Base-by-base conservation (phyloP, 345 rosid genomes). In the Boechera retrofracta region DNA sequence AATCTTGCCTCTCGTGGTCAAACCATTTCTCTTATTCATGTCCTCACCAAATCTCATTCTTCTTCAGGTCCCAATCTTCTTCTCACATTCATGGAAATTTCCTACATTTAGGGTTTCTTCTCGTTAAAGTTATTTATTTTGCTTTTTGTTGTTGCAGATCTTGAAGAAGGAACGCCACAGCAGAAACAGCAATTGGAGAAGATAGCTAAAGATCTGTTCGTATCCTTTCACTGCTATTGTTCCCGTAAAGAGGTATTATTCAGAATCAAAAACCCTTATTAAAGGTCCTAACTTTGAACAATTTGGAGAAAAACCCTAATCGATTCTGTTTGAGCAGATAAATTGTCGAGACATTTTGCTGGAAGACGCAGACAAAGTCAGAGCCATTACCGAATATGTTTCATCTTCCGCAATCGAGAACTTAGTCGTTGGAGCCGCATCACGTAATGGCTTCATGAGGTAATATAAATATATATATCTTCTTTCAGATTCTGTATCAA, bases 151-250 rank as follows among this genome's bases (percentile, higher is more conserved):
- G 10, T 49, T 65, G 63, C 31, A 72, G 81, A 78, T 72, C 21
- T 42, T 52, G 77, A 67, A 21, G 81, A 78, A 24, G 64, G 35
- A 67, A 72, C 77, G 0, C 77, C 81, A 51, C 73, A 78, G 0
- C 77, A 72, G 31, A 83, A 62, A 75, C 77, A 79, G 41, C 84
- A 81, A 28, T 57, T 76, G 2, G 92, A 91, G 68, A 89, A 84
- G 82, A 48, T 57, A 53, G 74, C 89, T n/a, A 89, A 77, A 79
- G 96, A 94, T 42, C 86, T 94, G 32, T 90, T 94, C 70, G 82
- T 89, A 73, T 79, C 96, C 11, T 92, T 88, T 82, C 98, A 82
- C 28, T 95, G 96, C 76, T 95, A 86, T 38, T 90, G 98, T 70
- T 89, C 97, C 2, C 96, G 92, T 29, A 95, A 95, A 82, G 96